Conservation (phyloP, 805 yeast genomes). For the Barnettozyma californica region DNA sequence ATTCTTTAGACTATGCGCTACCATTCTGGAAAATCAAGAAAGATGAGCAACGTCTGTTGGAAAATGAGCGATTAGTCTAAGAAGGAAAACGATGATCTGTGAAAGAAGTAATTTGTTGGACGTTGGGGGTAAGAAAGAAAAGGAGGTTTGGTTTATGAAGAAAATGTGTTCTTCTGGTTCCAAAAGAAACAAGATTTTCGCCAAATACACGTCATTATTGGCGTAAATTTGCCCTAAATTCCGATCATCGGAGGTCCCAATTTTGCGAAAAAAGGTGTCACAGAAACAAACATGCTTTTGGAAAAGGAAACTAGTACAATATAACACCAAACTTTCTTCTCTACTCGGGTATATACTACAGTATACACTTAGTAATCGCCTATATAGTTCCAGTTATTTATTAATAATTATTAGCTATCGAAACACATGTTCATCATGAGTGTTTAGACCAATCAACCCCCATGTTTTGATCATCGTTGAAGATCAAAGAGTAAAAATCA, state of each 20-base stretch:
- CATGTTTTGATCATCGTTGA: slow-evolving; percentile 33
- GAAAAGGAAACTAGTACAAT: no score
- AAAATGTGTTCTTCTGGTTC: background rate
- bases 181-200: background rate
- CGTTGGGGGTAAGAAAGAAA: background rate
- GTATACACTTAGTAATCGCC: background rate
- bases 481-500: slow-evolving; percentile 42
- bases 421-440: background rate
- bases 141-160: no score
- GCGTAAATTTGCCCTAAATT: background rate
- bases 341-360: background rate
- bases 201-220: background rate
- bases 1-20: slow-evolving; percentile 35
- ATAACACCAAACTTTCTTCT: no score
- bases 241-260: background rate
- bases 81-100: background rate
- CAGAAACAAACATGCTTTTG: background rate
- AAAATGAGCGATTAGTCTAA: background rate
- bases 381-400: no score
- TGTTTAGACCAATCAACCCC: slow-evolving; percentile 1
- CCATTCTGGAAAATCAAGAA: slow-evolving; percentile 20
- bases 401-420: background rate
- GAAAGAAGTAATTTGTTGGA: background rate
- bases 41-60: background rate
- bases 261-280: background rate